A percentile compares a stretch with the other conserved stretches of the same genome.
Conservation (phyloP, 2,329 filamentous ascomycete genomes). For the Penicillium sp. region DNA sequence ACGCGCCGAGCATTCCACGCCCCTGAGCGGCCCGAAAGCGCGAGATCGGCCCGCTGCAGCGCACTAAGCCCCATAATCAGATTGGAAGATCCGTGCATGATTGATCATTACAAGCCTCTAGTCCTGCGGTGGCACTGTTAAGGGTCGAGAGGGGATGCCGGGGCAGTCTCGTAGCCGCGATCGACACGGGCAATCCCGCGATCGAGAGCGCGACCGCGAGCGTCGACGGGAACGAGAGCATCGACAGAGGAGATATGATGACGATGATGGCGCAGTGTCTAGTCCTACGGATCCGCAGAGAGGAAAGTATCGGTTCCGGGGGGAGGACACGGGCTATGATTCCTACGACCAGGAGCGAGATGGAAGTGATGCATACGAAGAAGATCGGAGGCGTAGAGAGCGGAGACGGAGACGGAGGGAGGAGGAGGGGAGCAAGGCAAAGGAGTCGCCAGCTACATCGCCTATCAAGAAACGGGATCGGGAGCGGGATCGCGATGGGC, state of each 20-base stretch:
- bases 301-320: conserved; percentile 21
- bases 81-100: not conserved
- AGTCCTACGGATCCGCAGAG: conserved; percentile 15
- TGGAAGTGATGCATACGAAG: conserved; percentile 19
- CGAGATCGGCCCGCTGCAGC: not conserved
- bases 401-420: conserved; percentile 19
- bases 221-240: conserved; percentile 12
- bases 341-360: conserved; percentile 25
- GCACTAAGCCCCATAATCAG: not conserved
- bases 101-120: not conserved
- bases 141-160: conserved; percentile 27
- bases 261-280: conserved; percentile 13
- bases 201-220: conserved; percentile 21
- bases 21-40: not conserved
- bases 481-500: conserved; percentile 34
- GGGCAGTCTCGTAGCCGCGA: conserved; percentile 35
- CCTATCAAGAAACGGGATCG: conserved; percentile 36
- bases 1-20: conserved; percentile 2
- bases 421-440: conserved; percentile 31
- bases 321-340: conserved; percentile 20
- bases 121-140: not conserved
- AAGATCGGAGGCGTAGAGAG: conserved; percentile 22
- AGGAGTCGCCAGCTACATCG: conserved; percentile 38
- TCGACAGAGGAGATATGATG: conserved; percentile 13
- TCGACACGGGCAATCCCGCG: conserved; percentile 27